phyloP scores from a whole-genome alignment of 2,329 filamentous ascomycete species.

The Talaromyces sp. region DNA sequence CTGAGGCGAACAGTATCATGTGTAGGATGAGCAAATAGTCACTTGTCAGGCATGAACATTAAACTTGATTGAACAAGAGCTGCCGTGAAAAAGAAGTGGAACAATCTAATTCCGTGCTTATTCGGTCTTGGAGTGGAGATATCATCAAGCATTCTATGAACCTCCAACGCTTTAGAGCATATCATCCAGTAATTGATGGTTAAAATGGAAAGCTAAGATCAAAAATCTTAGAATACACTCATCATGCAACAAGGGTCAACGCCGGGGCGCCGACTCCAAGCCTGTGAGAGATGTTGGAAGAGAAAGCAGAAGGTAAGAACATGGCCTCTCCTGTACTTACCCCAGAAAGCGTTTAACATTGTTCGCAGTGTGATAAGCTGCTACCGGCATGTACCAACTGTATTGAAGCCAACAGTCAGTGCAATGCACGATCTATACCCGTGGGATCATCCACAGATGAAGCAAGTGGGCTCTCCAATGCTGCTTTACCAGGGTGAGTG shows the following conservation, averaged over 20 bases:
- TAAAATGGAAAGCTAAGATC: not conserved
- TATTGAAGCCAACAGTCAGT: not conserved
- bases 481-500: not conserved
- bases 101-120: too few relatives aligned
- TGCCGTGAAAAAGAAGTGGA: too few relatives aligned
- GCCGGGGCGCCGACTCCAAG: conserved; percentile 20
- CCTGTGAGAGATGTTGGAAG: conserved; percentile 32
- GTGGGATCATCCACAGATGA: not conserved
- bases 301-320: conserved; percentile 30
- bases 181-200: too few relatives aligned
- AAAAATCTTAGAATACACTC: not conserved
- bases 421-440: not conserved
- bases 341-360: not conserved
- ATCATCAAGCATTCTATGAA: too few relatives aligned
- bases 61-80: too few relatives aligned
- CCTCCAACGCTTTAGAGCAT: too few relatives aligned
- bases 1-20: too few relatives aligned
- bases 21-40: too few relatives aligned
- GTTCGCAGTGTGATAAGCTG: conserved; percentile 22
- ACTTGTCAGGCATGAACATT: too few relatives aligned
- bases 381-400: not conserved
- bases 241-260: not conserved
- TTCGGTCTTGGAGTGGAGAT: too few relatives aligned
- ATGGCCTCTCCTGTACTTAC: not conserved
- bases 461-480: not conserved